Conservation (phyloP, 108 stramenopile genomes). For the Aurantiochytrium sp. region DNA sequence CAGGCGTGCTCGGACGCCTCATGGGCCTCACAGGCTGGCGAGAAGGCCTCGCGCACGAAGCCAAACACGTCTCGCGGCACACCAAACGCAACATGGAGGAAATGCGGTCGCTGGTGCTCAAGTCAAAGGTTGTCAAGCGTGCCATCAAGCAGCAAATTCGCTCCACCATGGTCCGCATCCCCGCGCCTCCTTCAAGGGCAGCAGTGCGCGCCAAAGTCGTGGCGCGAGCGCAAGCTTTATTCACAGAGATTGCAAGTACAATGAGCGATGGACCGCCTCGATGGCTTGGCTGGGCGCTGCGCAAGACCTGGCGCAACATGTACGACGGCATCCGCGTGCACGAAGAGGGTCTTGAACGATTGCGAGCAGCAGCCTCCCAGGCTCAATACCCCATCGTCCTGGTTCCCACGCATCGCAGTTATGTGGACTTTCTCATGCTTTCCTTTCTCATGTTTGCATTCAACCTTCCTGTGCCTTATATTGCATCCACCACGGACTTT, state of each 20-base stretch:
- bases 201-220: background rate
- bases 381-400: background rate
- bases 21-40: constrained; percentile 7
- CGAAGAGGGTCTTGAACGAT: background rate
- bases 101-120: background rate
- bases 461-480: background rate
- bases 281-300: background rate
- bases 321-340: constrained; percentile 8
- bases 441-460: constrained; percentile 4
- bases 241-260: background rate
- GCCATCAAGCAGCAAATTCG: background rate
- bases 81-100: background rate
- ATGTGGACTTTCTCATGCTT: constrained; percentile 1
- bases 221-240: background rate
- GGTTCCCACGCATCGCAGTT: constrained; percentile 7
- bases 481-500: background rate
- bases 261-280: background rate
- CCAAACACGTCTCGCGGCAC: background rate
- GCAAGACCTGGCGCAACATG: constrained; percentile 11
- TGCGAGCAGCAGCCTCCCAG: background rate
- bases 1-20: background rate
- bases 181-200: background rate
- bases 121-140: background rate
- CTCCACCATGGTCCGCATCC: background rate
- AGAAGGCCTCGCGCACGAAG: constrained; percentile 3